These are phyloP conservation scores for Starmerella ratchasimensis DNA, from an alignment of 805 yeast genomes.

Conservation along the genomic window DNA sequence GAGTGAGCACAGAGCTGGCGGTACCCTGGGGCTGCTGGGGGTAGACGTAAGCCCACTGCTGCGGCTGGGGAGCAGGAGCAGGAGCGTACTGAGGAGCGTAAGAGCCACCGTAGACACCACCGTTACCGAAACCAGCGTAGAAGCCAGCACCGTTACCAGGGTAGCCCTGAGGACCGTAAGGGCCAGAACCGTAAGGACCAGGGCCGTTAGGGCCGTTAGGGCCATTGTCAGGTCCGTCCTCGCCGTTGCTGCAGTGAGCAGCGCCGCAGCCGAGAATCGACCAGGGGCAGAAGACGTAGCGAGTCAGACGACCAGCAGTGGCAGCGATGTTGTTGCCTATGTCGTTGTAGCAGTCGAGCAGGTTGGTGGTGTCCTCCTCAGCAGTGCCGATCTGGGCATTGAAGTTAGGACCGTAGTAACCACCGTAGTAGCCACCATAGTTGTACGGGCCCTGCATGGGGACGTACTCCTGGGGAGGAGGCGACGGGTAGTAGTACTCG, in stretches of 20 bases:
- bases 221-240: not conserved
- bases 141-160: too few relatives aligned
- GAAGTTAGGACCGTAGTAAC: not conserved
- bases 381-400: not conserved
- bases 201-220: too few relatives aligned
- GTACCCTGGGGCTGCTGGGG: conserved; percentile 6
- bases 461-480: conserved; percentile 13
- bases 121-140: too few relatives aligned
- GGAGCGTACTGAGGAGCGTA: not conserved
- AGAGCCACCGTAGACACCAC: too few relatives aligned
- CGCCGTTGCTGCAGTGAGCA: conserved; percentile 1
- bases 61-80: conserved; percentile 10
- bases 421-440: too few relatives aligned
- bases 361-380: not conserved
- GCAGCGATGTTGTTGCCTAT: conserved; percentile 9
- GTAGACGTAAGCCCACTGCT: conserved; percentile 10
- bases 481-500: conserved; percentile 1
- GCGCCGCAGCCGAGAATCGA: conserved; percentile 6
- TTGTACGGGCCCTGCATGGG: conserved; percentile 18
- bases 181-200: not conserved
- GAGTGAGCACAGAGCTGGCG: conserved; percentile 10
- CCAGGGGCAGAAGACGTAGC: conserved; percentile 14
- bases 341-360: conserved; percentile 7
- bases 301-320: conserved; percentile 9
- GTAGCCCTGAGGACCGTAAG: not conserved